Percentiles rank a stretch among this genome's conserved stretches.
Conservation (phyloP, 257 asterid species). For the Plantago ovata region DNA sequence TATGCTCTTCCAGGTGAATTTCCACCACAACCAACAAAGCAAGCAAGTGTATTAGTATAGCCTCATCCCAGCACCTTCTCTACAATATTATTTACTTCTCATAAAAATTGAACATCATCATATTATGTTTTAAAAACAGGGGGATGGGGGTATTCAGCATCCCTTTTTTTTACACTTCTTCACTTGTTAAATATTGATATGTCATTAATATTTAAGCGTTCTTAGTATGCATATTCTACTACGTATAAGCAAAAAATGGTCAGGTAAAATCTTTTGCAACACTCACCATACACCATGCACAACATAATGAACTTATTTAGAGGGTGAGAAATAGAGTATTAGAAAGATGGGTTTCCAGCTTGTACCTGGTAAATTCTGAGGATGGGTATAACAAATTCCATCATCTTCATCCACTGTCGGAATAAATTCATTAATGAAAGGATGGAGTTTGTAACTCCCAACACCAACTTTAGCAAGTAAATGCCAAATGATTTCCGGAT, state of each 20-base stretch:
- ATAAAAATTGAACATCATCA: no score
- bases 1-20: no score
- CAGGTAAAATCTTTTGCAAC: neutral
- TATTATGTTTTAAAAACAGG: no score
- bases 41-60: no score
- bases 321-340: neutral
- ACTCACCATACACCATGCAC: neutral
- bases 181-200: no score
- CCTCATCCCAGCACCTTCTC: no score
- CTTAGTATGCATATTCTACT: no score
- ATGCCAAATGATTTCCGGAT: constrained; percentile 82
- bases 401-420: constrained; percentile 84
- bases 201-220: no score
- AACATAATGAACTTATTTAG: neutral
- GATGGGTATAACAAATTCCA: constrained; percentile 95
- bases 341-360: neutral
- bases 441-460: constrained; percentile 51
- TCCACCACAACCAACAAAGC: no score
- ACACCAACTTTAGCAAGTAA: constrained; percentile 69
- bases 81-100: no score
- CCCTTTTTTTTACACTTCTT: no score
- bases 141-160: no score
- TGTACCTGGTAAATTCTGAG: constrained; percentile 84
- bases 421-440: constrained; percentile 78
- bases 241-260: neutral